A percentile compares a stretch with the other conserved stretches of the same genome.
Conservation (phyloP, 2,329 filamentous ascomycete species). For the Hypoxylon sp. region DNA sequence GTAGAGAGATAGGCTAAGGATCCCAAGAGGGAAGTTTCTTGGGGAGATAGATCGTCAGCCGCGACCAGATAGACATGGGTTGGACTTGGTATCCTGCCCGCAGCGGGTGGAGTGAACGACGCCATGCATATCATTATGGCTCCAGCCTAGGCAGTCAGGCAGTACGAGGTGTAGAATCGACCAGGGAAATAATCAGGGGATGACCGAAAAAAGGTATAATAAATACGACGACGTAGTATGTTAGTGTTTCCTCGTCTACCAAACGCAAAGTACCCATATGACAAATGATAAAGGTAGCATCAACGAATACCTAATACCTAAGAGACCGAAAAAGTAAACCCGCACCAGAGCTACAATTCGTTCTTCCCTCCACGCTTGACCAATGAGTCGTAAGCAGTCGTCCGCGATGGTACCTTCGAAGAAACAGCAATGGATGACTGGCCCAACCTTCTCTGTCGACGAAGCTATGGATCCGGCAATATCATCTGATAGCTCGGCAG, state of each 20-base stretch:
- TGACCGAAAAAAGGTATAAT: slow-evolving; percentile 28
- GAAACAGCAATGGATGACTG: slow-evolving; percentile 21
- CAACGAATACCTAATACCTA: slow-evolving; percentile 19
- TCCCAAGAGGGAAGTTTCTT: slow-evolving; percentile 1
- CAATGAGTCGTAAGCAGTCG: slow-evolving; percentile 10
- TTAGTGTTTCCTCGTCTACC: slow-evolving; percentile 11
- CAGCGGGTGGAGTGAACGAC: slow-evolving; percentile 16
- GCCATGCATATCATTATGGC: slow-evolving; percentile 31
- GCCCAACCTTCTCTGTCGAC: slow-evolving; percentile 21
- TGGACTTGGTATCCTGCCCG: slow-evolving; percentile 19
- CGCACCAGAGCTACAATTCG: neutral
- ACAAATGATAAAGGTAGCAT: slow-evolving; percentile 18
- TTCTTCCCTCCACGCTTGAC: slow-evolving; percentile 4
- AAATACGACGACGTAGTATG: slow-evolving; percentile 29
- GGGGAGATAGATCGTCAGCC: slow-evolving; percentile 15
- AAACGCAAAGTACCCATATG: slow-evolving; percentile 12
- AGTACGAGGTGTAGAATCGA: slow-evolving; percentile 25
- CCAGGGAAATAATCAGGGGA: slow-evolving; percentile 17
- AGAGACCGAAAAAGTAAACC: slow-evolving; percentile 17
- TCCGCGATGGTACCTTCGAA: slow-evolving; percentile 26
- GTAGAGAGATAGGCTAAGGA: neutral
- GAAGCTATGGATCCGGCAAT: slow-evolving; percentile 25
- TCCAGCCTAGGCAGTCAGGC: slow-evolving; percentile 8
- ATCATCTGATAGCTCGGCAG: slow-evolving; percentile 8
- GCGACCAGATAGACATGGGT: slow-evolving; percentile 22